Conservation (phyloP, 257 asterid genomes). For the Phtheirospermum japonicum region DNA sequence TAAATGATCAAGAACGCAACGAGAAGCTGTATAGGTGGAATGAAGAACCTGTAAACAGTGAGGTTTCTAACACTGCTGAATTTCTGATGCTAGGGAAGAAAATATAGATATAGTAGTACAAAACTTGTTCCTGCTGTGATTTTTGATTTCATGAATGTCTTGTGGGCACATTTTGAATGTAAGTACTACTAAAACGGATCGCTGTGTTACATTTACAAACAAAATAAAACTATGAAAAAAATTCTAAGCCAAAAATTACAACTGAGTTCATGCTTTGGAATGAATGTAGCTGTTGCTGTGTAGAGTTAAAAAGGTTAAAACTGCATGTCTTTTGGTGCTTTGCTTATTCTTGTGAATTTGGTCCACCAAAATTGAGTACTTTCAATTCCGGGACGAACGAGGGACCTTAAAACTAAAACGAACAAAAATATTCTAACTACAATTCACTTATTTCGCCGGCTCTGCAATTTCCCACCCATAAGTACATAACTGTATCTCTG, state of each 20-base stretch:
- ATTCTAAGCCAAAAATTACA: constrained; percentile 30
- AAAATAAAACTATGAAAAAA: constrained; percentile 21
- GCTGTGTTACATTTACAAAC: constrained; percentile 38
- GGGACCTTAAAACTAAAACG: not conserved
- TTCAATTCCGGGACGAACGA: not conserved
- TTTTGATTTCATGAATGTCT: constrained; percentile 23
- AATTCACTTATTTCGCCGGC: constrained; percentile 58
- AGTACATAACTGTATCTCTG: constrained; percentile 45
- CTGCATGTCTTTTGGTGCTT: not conserved
- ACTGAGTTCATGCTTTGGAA: constrained; percentile 10
- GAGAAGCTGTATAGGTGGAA: constrained; percentile 7
- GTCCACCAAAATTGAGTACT: not conserved
- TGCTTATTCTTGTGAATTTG: constrained; percentile 22
- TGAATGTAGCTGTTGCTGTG: not conserved
- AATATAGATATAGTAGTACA: constrained; percentile 1
- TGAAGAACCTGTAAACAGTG: constrained; percentile 12
- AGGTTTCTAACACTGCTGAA: constrained; percentile 16
- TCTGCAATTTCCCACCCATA: constrained; percentile 82
- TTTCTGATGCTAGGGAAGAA: not conserved
- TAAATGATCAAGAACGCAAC: constrained; percentile 22
- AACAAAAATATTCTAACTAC: constrained; percentile 19
- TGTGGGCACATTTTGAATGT: constrained; percentile 19
- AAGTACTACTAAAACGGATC: constrained; percentile 32
- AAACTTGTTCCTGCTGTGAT: constrained; percentile 15
- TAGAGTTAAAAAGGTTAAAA: not conserved